Evolutionary conservation across 2,329 filamentous ascomycete species (phyloP).

Genomic region (Didymella keratinophila): DNA sequence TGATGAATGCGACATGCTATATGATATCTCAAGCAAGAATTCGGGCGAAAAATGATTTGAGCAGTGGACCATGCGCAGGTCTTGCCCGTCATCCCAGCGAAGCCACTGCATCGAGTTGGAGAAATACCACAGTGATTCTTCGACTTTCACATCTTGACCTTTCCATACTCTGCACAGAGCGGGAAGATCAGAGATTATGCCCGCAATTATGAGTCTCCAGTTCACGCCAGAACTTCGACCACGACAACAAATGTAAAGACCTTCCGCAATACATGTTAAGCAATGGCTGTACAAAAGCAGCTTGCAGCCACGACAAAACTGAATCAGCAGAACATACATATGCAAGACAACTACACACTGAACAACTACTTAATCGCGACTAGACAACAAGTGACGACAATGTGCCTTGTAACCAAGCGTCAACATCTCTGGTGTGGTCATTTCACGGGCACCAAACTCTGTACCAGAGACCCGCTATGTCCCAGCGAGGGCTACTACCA

Average conservation of each 20-base stretch:
- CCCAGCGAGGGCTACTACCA: neutral
- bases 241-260: neutral
- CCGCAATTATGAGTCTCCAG: neutral
- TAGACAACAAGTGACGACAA: neutral
- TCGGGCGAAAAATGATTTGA: neutral
- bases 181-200: neutral
- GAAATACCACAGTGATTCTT: neutral
- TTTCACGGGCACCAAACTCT: neutral
- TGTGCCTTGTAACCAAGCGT: neutral
- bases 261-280: too few relatives aligned
- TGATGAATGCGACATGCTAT: too few relatives aligned
- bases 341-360: neutral
- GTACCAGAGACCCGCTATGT: neutral
- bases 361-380: neutral
- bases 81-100: neutral
- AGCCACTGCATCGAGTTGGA: neutral
- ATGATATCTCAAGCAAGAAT: neutral
- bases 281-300: neutral
- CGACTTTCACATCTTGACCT: neutral
- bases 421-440: neutral
- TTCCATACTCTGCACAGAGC: neutral
- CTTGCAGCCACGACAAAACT: neutral
- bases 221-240: neutral
- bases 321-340: neutral
- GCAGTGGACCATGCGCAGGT: neutral